Evolutionary conservation across 208 protist genomes (phyloP).

Genomic region (Acanthamoeba healyi): DNA sequence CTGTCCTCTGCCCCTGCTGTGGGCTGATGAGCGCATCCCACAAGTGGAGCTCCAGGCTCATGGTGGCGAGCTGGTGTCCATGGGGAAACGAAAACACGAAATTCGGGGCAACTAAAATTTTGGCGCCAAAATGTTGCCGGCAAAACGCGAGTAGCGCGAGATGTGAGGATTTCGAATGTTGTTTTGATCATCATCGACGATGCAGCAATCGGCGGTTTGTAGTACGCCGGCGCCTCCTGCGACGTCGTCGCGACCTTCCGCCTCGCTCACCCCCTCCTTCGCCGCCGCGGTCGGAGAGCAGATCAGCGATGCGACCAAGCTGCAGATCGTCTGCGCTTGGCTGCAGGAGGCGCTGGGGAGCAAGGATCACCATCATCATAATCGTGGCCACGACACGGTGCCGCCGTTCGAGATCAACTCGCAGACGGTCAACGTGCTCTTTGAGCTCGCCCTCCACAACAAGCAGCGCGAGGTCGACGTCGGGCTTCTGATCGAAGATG

Average conservation of each 20-base stretch:
- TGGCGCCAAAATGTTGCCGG: no score
- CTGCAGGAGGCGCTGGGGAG: slow-evolving; percentile 48
- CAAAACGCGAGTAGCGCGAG: no score
- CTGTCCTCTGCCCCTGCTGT: no score
- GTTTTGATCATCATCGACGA: neutral
- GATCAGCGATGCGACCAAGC: slow-evolving; percentile 52
- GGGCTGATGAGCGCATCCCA: no score
- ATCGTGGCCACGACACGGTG: no score
- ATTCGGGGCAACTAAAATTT: no score
- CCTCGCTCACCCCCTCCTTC: neutral
- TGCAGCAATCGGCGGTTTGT: neutral
- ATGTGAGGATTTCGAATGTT: no score
- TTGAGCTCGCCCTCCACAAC: slow-evolving; percentile 32
- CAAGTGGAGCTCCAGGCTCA: no score
- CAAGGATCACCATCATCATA: neutral
- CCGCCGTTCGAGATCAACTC: slow-evolving; percentile 46
- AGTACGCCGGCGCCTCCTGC: neutral
- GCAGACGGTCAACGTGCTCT: slow-evolving; percentile 12
- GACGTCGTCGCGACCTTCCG: no score
- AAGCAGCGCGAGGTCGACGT: slow-evolving; percentile 18
- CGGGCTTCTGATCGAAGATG: slow-evolving; percentile 16
- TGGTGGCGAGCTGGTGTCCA: no score
- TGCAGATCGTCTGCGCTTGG: slow-evolving; percentile 43
- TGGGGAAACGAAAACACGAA: no score
- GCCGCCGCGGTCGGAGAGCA: neutral